These are phyloP conservation scores for Solioccasus polychromus DNA, from an alignment of 768 basidiomycete genomes.

Conservation along the genomic window DNA sequence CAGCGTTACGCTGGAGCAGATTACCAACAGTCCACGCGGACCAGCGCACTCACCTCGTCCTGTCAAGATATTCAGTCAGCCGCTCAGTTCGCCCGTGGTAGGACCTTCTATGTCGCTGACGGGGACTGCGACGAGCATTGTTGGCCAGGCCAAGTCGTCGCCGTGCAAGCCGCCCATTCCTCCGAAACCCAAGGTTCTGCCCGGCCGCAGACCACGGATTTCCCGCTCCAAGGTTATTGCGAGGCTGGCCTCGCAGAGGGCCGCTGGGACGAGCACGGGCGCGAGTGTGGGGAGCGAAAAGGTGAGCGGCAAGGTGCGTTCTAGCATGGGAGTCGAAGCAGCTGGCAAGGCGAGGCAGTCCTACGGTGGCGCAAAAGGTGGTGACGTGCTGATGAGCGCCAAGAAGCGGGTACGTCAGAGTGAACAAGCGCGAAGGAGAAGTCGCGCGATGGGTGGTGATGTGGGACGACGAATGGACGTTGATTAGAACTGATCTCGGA, in stretches of 20 bases:
- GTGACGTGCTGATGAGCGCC: slow-evolving; percentile 54
- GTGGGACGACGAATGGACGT: slow-evolving; percentile 12
- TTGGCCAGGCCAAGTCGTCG: slow-evolving; percentile 4
- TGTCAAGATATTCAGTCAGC: slow-evolving; percentile 51
- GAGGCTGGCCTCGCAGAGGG: slow-evolving; percentile 69
- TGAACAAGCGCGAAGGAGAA: slow-evolving; percentile 63
- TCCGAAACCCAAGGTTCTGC: slow-evolving; percentile 29
- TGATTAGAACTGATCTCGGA: no score
- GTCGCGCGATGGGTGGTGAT: slow-evolving; percentile 31
- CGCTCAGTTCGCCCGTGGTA: slow-evolving; percentile 35
- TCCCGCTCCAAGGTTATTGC: slow-evolving; percentile 82
- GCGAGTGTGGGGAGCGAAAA: slow-evolving; percentile 15
- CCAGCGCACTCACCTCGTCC: slow-evolving; percentile 15
- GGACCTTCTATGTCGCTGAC: slow-evolving; percentile 29
- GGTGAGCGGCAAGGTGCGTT: slow-evolving; percentile 38
- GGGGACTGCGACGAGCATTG: slow-evolving; percentile 28
- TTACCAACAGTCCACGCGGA: slow-evolving; percentile 33
- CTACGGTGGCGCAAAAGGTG: slow-evolving; percentile 26
- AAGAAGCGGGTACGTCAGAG: slow-evolving; percentile 77
- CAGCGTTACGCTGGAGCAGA: slow-evolving; percentile 26
- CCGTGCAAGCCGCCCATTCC: slow-evolving; percentile 16
- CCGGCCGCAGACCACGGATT: slow-evolving; percentile 68
- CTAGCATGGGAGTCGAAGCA: slow-evolving; percentile 47
- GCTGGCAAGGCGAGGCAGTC: slow-evolving; percentile 24
- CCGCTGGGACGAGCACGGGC: slow-evolving; percentile 22